Evolutionary conservation across 1,284 basidiomycete genomes (phyloP), one percentile per base, ranked within the genome.

Genomic region (Mycosarcoma mackinlayi): DNA sequence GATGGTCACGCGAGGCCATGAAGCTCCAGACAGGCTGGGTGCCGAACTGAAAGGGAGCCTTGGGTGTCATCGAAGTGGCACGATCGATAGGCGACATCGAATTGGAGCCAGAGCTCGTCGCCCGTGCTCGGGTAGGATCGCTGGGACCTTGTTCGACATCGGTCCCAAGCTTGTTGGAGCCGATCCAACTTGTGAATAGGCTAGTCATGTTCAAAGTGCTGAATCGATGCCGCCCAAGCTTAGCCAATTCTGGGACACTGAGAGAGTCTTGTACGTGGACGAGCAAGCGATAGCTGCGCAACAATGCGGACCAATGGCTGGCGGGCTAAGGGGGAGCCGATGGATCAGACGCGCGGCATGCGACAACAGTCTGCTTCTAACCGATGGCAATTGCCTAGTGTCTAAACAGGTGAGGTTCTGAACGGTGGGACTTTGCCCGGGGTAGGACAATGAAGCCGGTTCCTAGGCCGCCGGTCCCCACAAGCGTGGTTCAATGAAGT

Each of bases 31-130:
- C 49, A 16, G 52, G 46, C 34, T 70, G 62, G 4, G 45, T 34
- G 37, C 31, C 33, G 53, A 61, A 58, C 28, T 57, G 58, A 16
- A 37, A 40, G 24, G 44, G 67, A 16, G 62, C 62, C 39, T 71
- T 71, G 24, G 68, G 68, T 8, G 68, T 71, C 58, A 66, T 62
- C 42, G 68, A 66, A 11, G 61, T 47, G 27, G 67, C 67, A 27
- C 68, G 62, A 27, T 66, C 62, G 62, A 65, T 66, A 46, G 62
- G 68, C 4, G 62, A 55, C 62, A 71, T 66, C 10, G 53, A 50
- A 18, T 30, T 49, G 16, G 54, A 59, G 21, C 39, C 59, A 18
- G 57, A 52, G 25, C 64, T 67, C 19, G 37, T 18, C 4, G 58
- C 58, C 24, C 57, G 57, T 5, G 37, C 7, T 19, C 54, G 48